phyloP scores from a whole-genome alignment of 2,329 filamentous ascomycete genomes.

The Exophiala sp. region DNA sequence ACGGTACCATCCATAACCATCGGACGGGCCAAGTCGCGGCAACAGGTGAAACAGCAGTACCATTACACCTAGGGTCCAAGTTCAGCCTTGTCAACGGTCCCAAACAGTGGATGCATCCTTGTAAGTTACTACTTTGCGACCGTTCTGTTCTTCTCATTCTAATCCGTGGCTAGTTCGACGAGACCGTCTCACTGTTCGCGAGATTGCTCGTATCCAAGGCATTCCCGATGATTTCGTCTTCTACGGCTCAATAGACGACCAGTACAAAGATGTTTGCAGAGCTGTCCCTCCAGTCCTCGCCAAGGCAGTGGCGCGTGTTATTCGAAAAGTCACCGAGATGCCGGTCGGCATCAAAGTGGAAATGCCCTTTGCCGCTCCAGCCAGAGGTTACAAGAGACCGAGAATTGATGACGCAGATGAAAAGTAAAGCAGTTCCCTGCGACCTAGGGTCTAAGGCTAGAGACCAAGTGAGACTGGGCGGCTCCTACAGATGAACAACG shows the following conservation, averaged over 20 bases:
- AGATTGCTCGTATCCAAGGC: conserved; percentile 23
- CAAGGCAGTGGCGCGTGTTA: not conserved
- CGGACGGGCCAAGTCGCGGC: conserved; percentile 4
- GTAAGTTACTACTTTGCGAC: not conserved
- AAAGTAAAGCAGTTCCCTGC: not conserved
- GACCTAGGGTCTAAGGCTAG: too few relatives aligned
- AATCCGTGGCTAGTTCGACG: conserved; percentile 1
- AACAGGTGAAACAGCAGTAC: not conserved
- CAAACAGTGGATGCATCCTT: conserved; percentile 10
- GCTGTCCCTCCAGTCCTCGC: conserved; percentile 18
- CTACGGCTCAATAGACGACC: conserved; percentile 4
- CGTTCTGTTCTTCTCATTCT: conserved; percentile 1
- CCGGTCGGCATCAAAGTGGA: not conserved
- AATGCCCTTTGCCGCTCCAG: not conserved
- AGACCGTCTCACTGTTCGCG: conserved; percentile 20
- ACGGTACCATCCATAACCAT: conserved; percentile 11
- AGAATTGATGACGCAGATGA: not conserved
- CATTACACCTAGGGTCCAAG: not conserved
- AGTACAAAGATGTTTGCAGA: conserved; percentile 14
- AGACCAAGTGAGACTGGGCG: too few relatives aligned
- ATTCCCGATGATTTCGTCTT: conserved; percentile 24
- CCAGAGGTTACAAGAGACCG: conserved; percentile 1
- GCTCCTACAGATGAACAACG: too few relatives aligned
- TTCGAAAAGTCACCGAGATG: too few relatives aligned
- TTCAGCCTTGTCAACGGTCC: not conserved